Evolutionary conservation across 2,329 filamentous ascomycete species (phyloP).

Genomic region (Botrytis cinerea): DNA sequence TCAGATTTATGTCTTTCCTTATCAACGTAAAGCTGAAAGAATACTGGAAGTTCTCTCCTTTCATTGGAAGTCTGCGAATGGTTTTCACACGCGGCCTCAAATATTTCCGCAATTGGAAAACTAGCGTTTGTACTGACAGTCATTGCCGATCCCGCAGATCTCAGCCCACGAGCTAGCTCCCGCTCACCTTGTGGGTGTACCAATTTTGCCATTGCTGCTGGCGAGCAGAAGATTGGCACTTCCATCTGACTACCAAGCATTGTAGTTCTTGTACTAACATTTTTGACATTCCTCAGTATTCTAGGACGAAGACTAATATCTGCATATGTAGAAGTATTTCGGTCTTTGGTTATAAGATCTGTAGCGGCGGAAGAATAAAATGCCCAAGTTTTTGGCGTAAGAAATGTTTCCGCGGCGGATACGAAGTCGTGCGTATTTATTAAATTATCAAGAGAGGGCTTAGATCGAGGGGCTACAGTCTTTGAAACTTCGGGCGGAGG

Average conservation of each 20-base stretch:
- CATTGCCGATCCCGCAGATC: slow-evolving; percentile 55
- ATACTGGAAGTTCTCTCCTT: slow-evolving; percentile 38
- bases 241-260: slow-evolving; percentile 56
- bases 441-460: slow-evolving; percentile 51
- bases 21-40: slow-evolving; percentile 66
- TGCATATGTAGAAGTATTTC: slow-evolving; percentile 57
- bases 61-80: slow-evolving; percentile 31
- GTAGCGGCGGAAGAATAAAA: slow-evolving; percentile 69
- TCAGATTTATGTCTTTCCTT: slow-evolving; percentile 55
- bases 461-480: slow-evolving; percentile 29
- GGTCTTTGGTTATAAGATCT: slow-evolving; percentile 64
- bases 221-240: slow-evolving; percentile 63
- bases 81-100: slow-evolving; percentile 37
- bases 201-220: slow-evolving; percentile 64
- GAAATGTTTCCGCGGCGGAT: slow-evolving; percentile 53
- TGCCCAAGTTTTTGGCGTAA: slow-evolving; percentile 66
- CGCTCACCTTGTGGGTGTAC: slow-evolving; percentile 66
- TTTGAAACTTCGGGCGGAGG: slow-evolving; percentile 42
- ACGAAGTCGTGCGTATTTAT: slow-evolving; percentile 65
- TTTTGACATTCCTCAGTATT: slow-evolving; percentile 57
- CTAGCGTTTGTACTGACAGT: slow-evolving; percentile 62
- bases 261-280: slow-evolving; percentile 52
- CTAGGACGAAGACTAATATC: slow-evolving; percentile 61
- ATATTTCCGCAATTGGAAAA: slow-evolving; percentile 57
- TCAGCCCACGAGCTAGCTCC: slow-evolving; percentile 56